Evolutionary conservation across 768 basidiomycete species (phyloP).

Genomic region (Postia placenta): DNA sequence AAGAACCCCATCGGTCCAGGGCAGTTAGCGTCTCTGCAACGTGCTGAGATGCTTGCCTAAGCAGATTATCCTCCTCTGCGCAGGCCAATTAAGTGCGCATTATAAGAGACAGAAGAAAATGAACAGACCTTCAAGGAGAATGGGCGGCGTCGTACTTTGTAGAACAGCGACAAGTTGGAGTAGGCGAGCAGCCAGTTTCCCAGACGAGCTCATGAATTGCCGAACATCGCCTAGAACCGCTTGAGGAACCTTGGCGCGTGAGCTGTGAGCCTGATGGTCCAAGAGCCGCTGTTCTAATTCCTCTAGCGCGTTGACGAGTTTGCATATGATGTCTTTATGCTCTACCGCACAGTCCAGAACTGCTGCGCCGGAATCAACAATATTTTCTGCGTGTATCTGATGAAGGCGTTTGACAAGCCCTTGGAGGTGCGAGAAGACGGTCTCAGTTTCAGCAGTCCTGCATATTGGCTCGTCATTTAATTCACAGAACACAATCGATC

Average conservation of each 20-base stretch:
- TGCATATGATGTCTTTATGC: slow-evolving; percentile 21
- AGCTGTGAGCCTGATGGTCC: slow-evolving; percentile 17
- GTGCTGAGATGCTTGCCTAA: slow-evolving; percentile 7
- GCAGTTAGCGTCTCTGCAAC: slow-evolving; percentile 1
- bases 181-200: slow-evolving; percentile 19
- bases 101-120: neutral
- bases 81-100: neutral
- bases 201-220: slow-evolving; percentile 14
- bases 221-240: slow-evolving; percentile 3
- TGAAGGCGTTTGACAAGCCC: slow-evolving; percentile 8
- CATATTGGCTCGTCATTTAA: slow-evolving; percentile 15
- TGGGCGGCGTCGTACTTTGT: slow-evolving; percentile 21
- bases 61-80: slow-evolving; percentile 7
- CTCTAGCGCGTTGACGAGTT: slow-evolving; percentile 25
- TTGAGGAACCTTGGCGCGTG: slow-evolving; percentile 29
- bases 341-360: slow-evolving; percentile 15
- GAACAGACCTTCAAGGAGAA: slow-evolving; percentile 33
- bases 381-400: slow-evolving; percentile 8
- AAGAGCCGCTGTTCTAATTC: slow-evolving; percentile 16
- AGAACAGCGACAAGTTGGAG: slow-evolving; percentile 17
- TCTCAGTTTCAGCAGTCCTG: neutral
- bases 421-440: slow-evolving; percentile 4
- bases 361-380: slow-evolving; percentile 21
- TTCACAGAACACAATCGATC: slow-evolving; percentile 1
- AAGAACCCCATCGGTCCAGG: slow-evolving; percentile 6